These are phyloP conservation scores for Malus domestica DNA, from an alignment of 306 rosid genomes.

Conservation along the genomic window DNA sequence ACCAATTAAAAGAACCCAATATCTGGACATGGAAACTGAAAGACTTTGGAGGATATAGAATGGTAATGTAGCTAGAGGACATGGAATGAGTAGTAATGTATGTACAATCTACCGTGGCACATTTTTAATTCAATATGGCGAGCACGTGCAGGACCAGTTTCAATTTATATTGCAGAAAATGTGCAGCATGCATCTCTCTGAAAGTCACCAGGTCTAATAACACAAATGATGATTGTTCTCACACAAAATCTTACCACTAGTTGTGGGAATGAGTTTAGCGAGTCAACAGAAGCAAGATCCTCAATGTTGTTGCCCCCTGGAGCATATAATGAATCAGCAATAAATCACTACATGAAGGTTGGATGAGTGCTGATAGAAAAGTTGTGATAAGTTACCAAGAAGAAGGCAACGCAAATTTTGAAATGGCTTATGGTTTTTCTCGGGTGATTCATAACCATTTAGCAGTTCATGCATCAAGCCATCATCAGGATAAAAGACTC, in stretches of 20 bases:
- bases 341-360: conserved; percentile 1
- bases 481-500: conserved; percentile 51
- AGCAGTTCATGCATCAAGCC: conserved; percentile 27
- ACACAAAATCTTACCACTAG: conserved; percentile 61
- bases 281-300: conserved; percentile 64
- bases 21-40: background rate
- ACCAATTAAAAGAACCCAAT: background rate
- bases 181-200: background rate
- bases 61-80: background rate
- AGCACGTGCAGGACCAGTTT: background rate
- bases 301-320: conserved; percentile 73
- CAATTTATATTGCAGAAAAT: background rate
- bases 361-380: background rate
- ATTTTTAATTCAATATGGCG: background rate
- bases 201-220: background rate
- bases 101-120: background rate
- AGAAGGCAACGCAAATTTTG: conserved; percentile 71
- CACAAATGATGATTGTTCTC: background rate
- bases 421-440: conserved; percentile 41
- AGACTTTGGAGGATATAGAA: background rate
- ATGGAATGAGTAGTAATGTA: background rate
- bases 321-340: conserved; percentile 15
- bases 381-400: conserved; percentile 52
- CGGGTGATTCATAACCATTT: conserved; percentile 18
- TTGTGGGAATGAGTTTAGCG: conserved; percentile 65